Percentiles rank a stretch among this genome's conserved stretches.
Evolutionary conservation across 2,329 filamentous ascomycete genomes (phyloP).

Genomic region (Xylaria sp.): DNA sequence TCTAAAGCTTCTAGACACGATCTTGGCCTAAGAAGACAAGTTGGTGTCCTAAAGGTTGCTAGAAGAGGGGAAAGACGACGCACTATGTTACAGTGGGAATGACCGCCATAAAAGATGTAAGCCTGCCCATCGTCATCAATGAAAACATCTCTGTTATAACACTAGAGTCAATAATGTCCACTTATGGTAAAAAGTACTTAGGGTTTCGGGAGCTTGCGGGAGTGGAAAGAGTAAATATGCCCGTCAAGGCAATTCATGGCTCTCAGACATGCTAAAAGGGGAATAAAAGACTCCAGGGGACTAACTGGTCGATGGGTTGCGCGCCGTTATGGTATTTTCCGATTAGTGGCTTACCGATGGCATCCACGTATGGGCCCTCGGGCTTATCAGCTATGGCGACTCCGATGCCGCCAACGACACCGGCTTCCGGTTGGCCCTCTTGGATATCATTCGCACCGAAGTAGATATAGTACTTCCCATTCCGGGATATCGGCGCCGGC

Average conservation of each 20-base stretch:
- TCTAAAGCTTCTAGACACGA: no score
- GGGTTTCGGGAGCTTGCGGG: no score
- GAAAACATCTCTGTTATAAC: slow-evolving; percentile 1
- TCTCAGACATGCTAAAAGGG: no score
- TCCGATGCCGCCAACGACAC: slow-evolving; percentile 48
- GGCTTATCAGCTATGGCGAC: slow-evolving; percentile 47
- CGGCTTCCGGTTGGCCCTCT: slow-evolving; percentile 35
- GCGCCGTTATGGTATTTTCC: slow-evolving; percentile 52
- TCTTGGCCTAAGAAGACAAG: no score
- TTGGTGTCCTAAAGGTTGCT: no score
- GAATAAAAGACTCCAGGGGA: no score
- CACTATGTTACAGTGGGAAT: slow-evolving; percentile 50
- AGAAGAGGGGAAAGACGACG: no score
- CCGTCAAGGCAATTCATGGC: no score
- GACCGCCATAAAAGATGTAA: slow-evolving; percentile 52
- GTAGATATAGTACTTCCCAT: slow-evolving; percentile 56
- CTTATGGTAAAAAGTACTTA: no score
- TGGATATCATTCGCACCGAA: slow-evolving; percentile 57
- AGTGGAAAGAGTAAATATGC: no score
- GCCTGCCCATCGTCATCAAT: not conserved
- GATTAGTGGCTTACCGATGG: slow-evolving; percentile 49
- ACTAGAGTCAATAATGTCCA: no score
- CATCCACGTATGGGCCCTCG: slow-evolving; percentile 49
- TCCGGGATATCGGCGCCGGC: slow-evolving; percentile 50
- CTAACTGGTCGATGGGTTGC: slow-evolving; percentile 56